These are phyloP conservation scores for Pelargonium nanum DNA, from an alignment of 345 rosid genomes.

Conservation along the genomic window DNA sequence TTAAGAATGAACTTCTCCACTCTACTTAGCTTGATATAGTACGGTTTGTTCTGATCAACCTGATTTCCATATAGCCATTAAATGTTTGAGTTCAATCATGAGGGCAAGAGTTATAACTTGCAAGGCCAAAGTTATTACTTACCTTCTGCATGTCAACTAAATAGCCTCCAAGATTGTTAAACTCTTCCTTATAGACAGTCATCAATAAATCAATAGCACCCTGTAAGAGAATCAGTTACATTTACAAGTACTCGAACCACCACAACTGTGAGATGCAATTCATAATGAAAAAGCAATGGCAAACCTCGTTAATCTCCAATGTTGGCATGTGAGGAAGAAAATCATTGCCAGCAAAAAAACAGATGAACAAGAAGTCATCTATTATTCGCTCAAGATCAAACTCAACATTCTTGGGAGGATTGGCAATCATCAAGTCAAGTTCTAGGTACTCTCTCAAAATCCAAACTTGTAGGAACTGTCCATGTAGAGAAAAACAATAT, in stretches of 20 bases:
- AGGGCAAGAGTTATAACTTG: no score
- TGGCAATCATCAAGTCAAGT: conserved; percentile 9
- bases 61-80: conserved; percentile 2
- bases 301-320: conserved; percentile 18
- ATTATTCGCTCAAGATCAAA: conserved; percentile 14
- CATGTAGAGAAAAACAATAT: no score
- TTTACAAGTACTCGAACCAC: no score
- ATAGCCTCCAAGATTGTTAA: conserved; percentile 20
- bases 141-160: conserved; percentile 21
- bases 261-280: background rate
- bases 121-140: background rate
- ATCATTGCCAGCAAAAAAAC: conserved; percentile 23
- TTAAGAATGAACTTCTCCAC: conserved; percentile 19
- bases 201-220: conserved; percentile 17
- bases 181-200: conserved; percentile 19
- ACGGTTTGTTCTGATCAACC: conserved; percentile 5
- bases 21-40: conserved; percentile 13
- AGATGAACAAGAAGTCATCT: conserved; percentile 20
- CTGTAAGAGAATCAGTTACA: background rate
- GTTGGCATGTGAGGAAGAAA: conserved; percentile 28
- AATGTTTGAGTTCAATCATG: background rate
- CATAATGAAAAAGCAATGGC: background rate
- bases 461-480: conserved; percentile 25
- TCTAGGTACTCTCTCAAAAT: conserved; percentile 20
- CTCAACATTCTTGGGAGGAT: conserved; percentile 5